Evolutionary conservation across 129 eudicot genomes (phyloP), one percentile per base, ranked within the genome.

Genomic region (Chrysanthemum lavandulifolium): DNA sequence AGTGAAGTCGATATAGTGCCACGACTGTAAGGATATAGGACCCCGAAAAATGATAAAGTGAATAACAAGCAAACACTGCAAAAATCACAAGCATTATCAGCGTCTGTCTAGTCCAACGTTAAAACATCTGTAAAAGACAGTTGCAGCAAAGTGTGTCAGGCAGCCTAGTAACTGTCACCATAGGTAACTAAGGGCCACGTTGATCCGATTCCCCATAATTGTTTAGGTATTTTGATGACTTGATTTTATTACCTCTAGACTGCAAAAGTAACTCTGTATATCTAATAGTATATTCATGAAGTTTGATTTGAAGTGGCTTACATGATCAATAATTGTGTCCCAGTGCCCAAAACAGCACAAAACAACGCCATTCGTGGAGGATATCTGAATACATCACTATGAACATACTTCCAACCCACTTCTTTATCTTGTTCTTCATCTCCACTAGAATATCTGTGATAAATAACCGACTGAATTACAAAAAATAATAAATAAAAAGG

Each of bases 341-440:
- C 97, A 31, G 88, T 58, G 63, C 98, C 97, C 77, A 93, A 64
- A 71, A 93, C 67, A 55, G 97, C 96, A 73, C 87, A 89, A 67
- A 93, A 82, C 70, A 93, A 76, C 27, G 84, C 84, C 84, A 87
- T 67, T 43, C 60, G 59, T 16, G 84, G 76, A 36, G 98, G 98
- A 73, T 89, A 81, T 86, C 88, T 73, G 82, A 89, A 87, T 8
- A 89, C 95, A 84, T 89, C 95, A 66, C 90, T 75, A 48, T 87
- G 94, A 73, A 89, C 85, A 65, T 87, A 79, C 74, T 88, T 86
- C 98, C 96, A 87, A 47, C 97, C 95, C 71, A 84, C 87, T 74
- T 93, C 98, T 74, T 89, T 89, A 58, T 89, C 94, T 75, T 93
- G 94, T 83, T 90, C 98, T 75, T 89, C 98, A 72, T 89, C 95